Conservation (phyloP, 2,329 filamentous ascomycete genomes). For the Fusarium sp. region DNA sequence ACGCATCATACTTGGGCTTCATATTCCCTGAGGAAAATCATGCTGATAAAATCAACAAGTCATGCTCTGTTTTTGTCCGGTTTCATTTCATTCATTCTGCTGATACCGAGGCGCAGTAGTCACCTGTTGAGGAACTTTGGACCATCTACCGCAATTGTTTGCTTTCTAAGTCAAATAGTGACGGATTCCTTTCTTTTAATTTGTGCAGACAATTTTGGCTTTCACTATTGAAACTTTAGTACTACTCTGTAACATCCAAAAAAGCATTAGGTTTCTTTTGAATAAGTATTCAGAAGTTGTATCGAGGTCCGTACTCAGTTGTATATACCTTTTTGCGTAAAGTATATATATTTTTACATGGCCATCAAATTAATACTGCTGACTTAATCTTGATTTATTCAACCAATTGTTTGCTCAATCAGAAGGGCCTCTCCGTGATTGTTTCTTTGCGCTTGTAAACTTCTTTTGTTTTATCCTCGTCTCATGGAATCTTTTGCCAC, state of each 20-base stretch:
- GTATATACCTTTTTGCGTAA: not conserved
- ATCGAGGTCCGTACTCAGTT: not conserved
- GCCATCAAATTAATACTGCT: not conserved
- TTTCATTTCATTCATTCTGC: not conserved
- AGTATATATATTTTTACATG: not conserved
- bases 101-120: not conserved
- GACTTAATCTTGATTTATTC: not conserved
- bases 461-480: conserved; percentile 62
- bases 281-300: not conserved
- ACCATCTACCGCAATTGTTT: not conserved
- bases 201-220: not conserved
- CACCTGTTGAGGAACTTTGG: not conserved
- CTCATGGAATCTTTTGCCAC: conserved; percentile 60
- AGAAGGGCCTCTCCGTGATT: conserved; percentile 55
- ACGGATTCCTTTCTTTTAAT: not conserved
- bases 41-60: not conserved
- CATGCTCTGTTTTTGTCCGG: not conserved
- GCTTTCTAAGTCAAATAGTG: not conserved
- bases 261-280: not conserved
- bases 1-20: not conserved
- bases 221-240: not conserved
- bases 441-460: conserved; percentile 62
- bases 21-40: not conserved
- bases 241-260: not conserved
- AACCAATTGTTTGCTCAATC: conserved; percentile 9